Percentiles rank a stretch among this genome's conserved stretches.
Evolutionary conservation across 2,329 filamentous ascomycete genomes (phyloP).

Genomic region (Xylaria sp.): DNA sequence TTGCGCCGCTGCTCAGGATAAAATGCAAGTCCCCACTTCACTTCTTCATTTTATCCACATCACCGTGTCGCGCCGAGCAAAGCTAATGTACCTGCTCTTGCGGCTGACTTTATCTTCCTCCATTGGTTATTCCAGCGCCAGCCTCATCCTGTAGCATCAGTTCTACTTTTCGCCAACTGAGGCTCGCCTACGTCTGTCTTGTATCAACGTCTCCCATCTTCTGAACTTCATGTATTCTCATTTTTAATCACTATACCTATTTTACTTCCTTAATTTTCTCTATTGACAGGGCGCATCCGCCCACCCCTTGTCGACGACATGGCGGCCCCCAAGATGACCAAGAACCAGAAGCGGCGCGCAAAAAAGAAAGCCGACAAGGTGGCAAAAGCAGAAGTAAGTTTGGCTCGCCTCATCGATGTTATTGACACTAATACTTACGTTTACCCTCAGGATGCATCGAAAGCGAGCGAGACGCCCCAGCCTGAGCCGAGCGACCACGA

Average conservation of each 20-base stretch:
- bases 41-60: not conserved
- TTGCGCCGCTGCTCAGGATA: not conserved
- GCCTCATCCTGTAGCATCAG: constrained; percentile 15
- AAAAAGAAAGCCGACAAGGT: constrained; percentile 95
- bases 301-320: constrained; percentile 57
- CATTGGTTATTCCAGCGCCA: not conserved
- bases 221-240: not conserved
- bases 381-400: constrained; percentile 65
- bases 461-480: constrained; percentile 47
- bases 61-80: constrained; percentile 3
- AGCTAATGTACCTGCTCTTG: not conserved
- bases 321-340: constrained; percentile 80
- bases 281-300: constrained; percentile 36
- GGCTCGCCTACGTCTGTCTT: not conserved
- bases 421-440: constrained; percentile 22
- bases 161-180: too few species aligned
- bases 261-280: not conserved
- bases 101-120: constrained; percentile 3
- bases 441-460: constrained; percentile 39
- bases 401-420: constrained; percentile 28
- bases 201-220: not conserved
- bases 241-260: not conserved
- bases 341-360: constrained; percentile 91
- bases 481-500: constrained; percentile 52
- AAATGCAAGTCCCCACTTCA: constrained; percentile 11